Evolutionary conservation across 208 protist species (phyloP).

Genomic region (Trypanosoma platydactyli): DNA sequence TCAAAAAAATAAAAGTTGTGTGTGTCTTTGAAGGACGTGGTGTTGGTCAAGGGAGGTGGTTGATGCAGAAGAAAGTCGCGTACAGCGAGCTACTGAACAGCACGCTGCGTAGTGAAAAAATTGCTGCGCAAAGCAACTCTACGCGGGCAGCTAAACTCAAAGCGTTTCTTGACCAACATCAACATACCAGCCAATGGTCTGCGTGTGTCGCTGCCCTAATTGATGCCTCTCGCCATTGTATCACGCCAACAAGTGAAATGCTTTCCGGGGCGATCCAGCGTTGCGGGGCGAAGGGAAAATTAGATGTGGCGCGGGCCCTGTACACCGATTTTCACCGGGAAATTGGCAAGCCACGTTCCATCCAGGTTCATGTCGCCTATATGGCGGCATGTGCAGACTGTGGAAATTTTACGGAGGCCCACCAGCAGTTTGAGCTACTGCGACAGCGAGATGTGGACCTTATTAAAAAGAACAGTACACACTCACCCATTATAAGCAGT

Average conservation of each 20-base stretch:
- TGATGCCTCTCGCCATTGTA: conserved; percentile 47
- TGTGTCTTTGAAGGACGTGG: conserved; percentile 22
- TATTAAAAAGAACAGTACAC: conserved; percentile 26
- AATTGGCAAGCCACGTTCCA: conserved; percentile 40
- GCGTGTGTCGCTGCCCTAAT: conserved; percentile 43
- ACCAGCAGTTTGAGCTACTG: conserved; percentile 39
- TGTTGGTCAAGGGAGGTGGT: not conserved
- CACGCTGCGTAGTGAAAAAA: conserved; percentile 43
- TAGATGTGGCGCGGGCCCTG: conserved; percentile 38
- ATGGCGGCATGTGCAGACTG: conserved; percentile 59
- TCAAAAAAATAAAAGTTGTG: conserved; percentile 6
- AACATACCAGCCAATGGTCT: conserved; percentile 58
- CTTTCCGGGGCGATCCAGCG: conserved; percentile 54
- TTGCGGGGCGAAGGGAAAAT: conserved; percentile 46
- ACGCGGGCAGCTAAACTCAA: conserved; percentile 43
- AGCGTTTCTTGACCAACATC: conserved; percentile 47
- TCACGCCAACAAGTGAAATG: conserved; percentile 45
- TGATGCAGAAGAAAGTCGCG: conserved; percentile 25
- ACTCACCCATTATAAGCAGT: conserved; percentile 52
- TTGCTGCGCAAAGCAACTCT: conserved; percentile 32
- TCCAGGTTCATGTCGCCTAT: conserved; percentile 54
- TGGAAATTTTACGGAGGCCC: conserved; percentile 51
- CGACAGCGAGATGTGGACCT: conserved; percentile 34
- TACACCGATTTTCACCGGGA: conserved; percentile 53
- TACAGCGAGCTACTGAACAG: conserved; percentile 41